phyloP scores from a whole-genome alignment of 805 yeast species.

The Ogataea minuta region DNA sequence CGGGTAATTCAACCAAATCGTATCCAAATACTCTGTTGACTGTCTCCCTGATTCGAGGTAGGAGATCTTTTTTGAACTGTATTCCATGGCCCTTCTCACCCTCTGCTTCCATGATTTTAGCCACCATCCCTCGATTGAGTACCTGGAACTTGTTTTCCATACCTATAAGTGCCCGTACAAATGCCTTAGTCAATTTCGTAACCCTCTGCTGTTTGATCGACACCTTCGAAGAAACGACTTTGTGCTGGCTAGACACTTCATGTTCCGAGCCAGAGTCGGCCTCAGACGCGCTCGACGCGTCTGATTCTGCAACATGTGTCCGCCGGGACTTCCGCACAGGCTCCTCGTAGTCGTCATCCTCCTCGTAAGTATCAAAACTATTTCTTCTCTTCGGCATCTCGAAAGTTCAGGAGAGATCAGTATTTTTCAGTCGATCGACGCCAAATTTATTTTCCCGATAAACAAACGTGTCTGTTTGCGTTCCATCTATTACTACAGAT shows the following conservation, averaged over 20 bases:
- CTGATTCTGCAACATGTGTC: neutral
- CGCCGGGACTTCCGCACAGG: slow-evolving; percentile 3
- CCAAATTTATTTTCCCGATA: too few species aligned
- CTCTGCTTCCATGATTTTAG: slow-evolving; percentile 31
- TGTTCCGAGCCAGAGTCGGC: slow-evolving; percentile 3
- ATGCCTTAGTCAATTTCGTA: slow-evolving; percentile 25
- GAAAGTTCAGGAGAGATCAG: neutral
- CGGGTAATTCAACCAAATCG: slow-evolving; percentile 27
- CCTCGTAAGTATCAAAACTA: slow-evolving; percentile 9
- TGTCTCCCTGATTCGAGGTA: slow-evolving; percentile 15
- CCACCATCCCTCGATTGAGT: slow-evolving; percentile 25
- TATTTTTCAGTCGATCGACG: slow-evolving; percentile 5
- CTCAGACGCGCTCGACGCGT: slow-evolving; percentile 3
- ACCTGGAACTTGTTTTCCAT: slow-evolving; percentile 29
- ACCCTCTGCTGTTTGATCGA: slow-evolving; percentile 15
- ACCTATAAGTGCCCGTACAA: slow-evolving; percentile 30
- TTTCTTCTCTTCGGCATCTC: slow-evolving; percentile 7
- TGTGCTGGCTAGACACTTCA: slow-evolving; percentile 3
- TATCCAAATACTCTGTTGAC: slow-evolving; percentile 25
- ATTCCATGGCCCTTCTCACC: slow-evolving; percentile 28
- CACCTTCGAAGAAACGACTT: slow-evolving; percentile 4
- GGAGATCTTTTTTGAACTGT: slow-evolving; percentile 28
- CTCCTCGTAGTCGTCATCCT: slow-evolving; percentile 13
- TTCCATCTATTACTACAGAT: neutral
- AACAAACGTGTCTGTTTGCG: too few species aligned